Evolutionary conservation across 176 grass and related monocot species (phyloP).

Genomic region (Aegilops sharonensis): DNA sequence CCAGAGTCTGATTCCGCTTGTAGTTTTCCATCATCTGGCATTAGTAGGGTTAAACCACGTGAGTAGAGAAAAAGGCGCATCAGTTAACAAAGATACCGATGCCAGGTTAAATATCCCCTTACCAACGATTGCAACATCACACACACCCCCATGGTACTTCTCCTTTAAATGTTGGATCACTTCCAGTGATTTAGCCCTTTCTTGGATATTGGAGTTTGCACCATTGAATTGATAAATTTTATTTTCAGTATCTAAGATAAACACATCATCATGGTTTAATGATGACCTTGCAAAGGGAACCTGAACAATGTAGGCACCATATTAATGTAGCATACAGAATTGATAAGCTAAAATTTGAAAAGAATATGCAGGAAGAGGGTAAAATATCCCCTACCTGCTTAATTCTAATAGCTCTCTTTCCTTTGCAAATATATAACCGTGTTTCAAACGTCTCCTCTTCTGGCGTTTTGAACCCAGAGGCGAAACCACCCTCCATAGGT

Average conservation of each 20-base stretch:
- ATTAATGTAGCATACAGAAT: conserved; percentile 20
- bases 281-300: conserved; percentile 94
- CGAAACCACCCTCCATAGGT: conserved; percentile 96
- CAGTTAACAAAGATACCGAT: background rate
- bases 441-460: conserved; percentile 89
- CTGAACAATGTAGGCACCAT: conserved; percentile 43
- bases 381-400: conserved; percentile 60
- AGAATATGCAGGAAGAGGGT: conserved; percentile 7
- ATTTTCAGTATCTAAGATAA: conserved; percentile 83
- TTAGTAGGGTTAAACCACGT: conserved; percentile 16
- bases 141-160: conserved; percentile 78
- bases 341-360: conserved; percentile 12
- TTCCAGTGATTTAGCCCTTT: conserved; percentile 96
- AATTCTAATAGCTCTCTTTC: conserved; percentile 89
- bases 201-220: conserved; percentile 97
- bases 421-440: conserved; percentile 81
- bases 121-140: conserved; percentile 92
- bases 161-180: conserved; percentile 95
- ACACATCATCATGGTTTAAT: conserved; percentile 97
- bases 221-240: conserved; percentile 99
- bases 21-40: conserved; percentile 88
- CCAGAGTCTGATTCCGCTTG: conserved; percentile 90
- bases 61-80: conserved; percentile 6
- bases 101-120: conserved; percentile 12
- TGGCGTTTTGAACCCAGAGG: conserved; percentile 86